Evolutionary conservation across 805 yeast genomes (phyloP), one percentile per base, ranked within the genome.

Genomic region (Candida tammaniensis): DNA sequence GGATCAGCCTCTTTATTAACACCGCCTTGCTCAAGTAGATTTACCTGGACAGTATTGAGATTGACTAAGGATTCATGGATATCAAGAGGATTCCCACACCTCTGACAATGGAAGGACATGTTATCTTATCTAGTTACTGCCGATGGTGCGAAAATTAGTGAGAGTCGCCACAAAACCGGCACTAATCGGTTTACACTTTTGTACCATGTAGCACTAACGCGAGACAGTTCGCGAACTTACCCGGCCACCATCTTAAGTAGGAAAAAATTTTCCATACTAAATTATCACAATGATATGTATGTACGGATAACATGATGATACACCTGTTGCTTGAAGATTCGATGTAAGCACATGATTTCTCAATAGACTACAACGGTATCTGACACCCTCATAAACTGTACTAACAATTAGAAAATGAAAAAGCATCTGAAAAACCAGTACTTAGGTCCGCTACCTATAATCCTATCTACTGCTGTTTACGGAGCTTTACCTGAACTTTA

Each of bases 301-400:
- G 37, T 34, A 34, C 24, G 30, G 18, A 10, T 22, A 22, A 17
- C 9, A 20, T 34, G 38, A 45, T 49, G 56, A 51, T 42, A 44
- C 39, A 34, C 27, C 28, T 32, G 54, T 48, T 48, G 40, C 56
- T 54, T 52, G 46, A 53, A 51, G 57, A 38, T 39, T 51, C 59
- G 30, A 25, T 79, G 86, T 77, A 76, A 72, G 84, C 80, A 72
- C 82, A 74, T 64, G 80, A 76, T 77, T 78, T 74, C 80, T 74
- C 79, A 76, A 76, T 74, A 80, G 95, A 86, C 95, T 86, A 86
- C 94, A 86, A 86, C 95, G 95, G 95, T 86, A 86, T 86, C 95
- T 86, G 95, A 83, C 28, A 48, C 25, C 18, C 15, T 13, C 5
- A 19, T 17, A 13, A 12, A 29, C 12, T 14, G n/a, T 39, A 39